A percentile compares a stretch with the other conserved stretches of the same genome.
Conservation (phyloP, 2,329 filamentous ascomycete genomes). For the Penicillium polonicum region DNA sequence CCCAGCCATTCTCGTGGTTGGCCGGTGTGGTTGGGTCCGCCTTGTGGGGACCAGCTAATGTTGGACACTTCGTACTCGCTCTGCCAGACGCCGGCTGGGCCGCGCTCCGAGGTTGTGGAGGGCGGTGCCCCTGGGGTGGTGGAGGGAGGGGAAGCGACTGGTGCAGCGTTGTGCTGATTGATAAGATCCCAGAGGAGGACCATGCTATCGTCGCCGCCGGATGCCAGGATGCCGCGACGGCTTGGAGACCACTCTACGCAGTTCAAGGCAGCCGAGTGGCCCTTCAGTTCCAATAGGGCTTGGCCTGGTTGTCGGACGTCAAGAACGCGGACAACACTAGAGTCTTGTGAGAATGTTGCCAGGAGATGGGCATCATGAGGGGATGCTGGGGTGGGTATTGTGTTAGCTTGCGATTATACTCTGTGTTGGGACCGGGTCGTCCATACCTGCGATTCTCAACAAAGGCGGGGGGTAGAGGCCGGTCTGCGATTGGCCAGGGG, state of each 20-base stretch:
- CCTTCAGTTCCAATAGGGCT: slow-evolving; percentile 86
- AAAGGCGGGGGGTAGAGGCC: slow-evolving; percentile 59
- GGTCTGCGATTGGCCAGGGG: slow-evolving; percentile 64
- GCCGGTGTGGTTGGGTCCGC: slow-evolving; percentile 35
- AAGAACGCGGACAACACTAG: slow-evolving; percentile 86
- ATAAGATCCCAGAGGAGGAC: slow-evolving; percentile 94
- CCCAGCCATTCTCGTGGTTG: slow-evolving; percentile 45
- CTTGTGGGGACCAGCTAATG: slow-evolving; percentile 48
- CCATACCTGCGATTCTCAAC: slow-evolving; percentile 45
- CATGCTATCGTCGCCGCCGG: slow-evolving; percentile 85
- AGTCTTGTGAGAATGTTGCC: slow-evolving; percentile 95
- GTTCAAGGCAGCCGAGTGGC: slow-evolving; percentile 81
- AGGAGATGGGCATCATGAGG: slow-evolving; percentile 94
- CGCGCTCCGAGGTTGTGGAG: slow-evolving; percentile 41
- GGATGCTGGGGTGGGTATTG: slow-evolving; percentile 58
- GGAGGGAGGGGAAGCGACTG: slow-evolving; percentile 41
- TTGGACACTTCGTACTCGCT: slow-evolving; percentile 50
- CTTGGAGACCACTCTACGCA: slow-evolving; percentile 94
- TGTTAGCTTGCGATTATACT: slow-evolving; percentile 12
- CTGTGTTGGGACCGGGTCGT: neutral
- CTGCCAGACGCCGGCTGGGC: slow-evolving; percentile 47
- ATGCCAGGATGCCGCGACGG: slow-evolving; percentile 82
- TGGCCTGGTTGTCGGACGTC: slow-evolving; percentile 96
- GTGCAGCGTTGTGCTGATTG: slow-evolving; percentile 58
- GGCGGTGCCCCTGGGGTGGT: slow-evolving; percentile 26